Percentiles rank a stretch among this genome's conserved stretches.
Conservation (phyloP, 257 asterid genomes). For the Solanum acaule region DNA sequence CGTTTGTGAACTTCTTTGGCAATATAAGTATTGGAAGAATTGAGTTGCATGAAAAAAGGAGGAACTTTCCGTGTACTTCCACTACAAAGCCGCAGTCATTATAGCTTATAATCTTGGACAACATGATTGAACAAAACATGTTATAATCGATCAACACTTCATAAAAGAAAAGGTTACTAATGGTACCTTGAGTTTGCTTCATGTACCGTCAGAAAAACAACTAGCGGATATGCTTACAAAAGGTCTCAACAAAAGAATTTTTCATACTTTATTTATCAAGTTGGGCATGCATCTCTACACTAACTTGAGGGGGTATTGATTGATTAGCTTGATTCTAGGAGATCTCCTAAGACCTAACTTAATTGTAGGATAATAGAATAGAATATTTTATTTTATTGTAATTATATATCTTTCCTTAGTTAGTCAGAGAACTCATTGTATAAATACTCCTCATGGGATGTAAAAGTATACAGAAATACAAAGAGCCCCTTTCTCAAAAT, state of each 20-base stretch:
- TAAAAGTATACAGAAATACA: no score
- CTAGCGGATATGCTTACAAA: neutral
- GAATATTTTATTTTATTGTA: no score
- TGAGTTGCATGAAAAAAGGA: neutral
- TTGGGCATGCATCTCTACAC: neutral
- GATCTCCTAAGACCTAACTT: neutral
- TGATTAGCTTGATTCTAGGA: neutral
- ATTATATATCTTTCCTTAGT: no score
- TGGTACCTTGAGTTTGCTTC: neutral
- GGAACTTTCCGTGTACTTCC: neutral
- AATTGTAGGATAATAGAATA: no score
- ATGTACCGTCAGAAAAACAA: neutral
- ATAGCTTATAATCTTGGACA: neutral
- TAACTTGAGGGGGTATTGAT: neutral
- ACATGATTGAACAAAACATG: neutral
- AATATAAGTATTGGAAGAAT: neutral
- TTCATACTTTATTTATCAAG: neutral
- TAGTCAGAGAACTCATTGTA: no score
- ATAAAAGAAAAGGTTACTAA: neutral
- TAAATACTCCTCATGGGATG: no score
- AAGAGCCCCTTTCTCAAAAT: no score
- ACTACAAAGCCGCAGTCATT: neutral
- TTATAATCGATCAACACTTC: neutral
- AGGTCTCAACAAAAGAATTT: neutral
- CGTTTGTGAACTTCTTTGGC: neutral